Conservation (phyloP, 169 alveolate genomes). For the Plasmodium cynomolgi region DNA sequence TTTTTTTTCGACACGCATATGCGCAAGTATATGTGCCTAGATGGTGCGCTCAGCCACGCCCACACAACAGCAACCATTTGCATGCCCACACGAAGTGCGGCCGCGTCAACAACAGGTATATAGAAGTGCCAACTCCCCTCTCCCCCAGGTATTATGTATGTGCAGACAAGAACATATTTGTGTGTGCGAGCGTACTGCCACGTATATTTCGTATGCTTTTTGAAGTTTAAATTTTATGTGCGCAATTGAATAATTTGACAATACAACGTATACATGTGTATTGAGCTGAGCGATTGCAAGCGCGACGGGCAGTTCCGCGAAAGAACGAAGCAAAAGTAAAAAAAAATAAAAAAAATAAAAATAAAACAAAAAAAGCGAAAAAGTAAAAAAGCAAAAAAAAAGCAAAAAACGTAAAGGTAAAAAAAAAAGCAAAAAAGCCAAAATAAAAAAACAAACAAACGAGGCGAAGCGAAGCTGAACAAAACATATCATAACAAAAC, state of each 20-base stretch:
- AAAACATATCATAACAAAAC: background rate
- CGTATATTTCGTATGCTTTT: conserved; percentile 5
- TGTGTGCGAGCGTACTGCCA: background rate
- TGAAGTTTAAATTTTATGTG: conserved; percentile 3
- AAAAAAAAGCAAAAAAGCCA: background rate
- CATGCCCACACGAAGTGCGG: background rate
- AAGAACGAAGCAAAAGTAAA: background rate
- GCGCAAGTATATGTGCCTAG: background rate
- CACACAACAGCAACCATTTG: background rate
- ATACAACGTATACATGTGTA: conserved; percentile 24
- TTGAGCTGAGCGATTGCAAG: background rate
- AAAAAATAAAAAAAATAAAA: conserved; percentile 2
- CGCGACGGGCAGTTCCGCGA: background rate
- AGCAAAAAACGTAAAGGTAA: background rate
- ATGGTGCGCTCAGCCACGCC: background rate
- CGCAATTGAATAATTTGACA: background rate
- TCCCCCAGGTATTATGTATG: no score
- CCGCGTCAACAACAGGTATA: background rate
- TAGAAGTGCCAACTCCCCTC: background rate
- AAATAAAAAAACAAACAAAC: background rate
- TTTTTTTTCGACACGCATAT: background rate
- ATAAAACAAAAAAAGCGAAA: background rate
- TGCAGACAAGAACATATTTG: background rate
- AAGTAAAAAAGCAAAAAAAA: conserved; percentile 6
- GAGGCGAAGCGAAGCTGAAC: background rate